Percentiles rank a stretch among this genome's conserved stretches.
Conservation (phyloP, 257 asterid species). For the Nicotiana benthamiana region DNA sequence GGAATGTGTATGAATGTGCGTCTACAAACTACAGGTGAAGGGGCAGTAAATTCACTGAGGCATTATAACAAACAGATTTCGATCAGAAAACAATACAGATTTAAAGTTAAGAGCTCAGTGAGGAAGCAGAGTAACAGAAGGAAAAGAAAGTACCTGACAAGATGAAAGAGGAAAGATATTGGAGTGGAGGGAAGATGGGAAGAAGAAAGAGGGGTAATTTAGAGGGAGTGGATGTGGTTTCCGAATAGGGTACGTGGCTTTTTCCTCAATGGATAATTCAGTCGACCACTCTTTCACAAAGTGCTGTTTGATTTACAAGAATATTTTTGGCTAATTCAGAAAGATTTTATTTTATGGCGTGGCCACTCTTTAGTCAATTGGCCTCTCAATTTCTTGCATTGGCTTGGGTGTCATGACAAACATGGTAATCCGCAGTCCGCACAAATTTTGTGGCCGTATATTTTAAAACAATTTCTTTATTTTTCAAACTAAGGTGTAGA, state of each 20-base stretch:
- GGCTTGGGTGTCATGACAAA: not conserved
- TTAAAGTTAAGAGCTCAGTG: not conserved
- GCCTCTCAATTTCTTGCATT: not conserved
- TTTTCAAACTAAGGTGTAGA: too few species aligned
- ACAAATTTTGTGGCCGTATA: too few species aligned
- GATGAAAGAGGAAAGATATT: not conserved
- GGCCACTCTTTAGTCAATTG: not conserved
- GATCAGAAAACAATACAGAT: not conserved
- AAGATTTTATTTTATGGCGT: not conserved
- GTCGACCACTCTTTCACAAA: slow-evolving; percentile 1
- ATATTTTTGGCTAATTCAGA: slow-evolving; percentile 11
- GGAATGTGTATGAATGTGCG: too few species aligned
- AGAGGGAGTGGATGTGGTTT: slow-evolving; percentile 61
- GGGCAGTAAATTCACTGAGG: not conserved
- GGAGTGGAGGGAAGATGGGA: not conserved
- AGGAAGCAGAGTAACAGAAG: not conserved
- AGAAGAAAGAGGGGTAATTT: slow-evolving; percentile 24
- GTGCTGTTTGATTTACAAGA: slow-evolving; percentile 12
- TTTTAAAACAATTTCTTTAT: too few species aligned
- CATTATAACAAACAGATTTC: not conserved
- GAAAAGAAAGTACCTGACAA: not conserved
- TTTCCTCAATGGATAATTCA: slow-evolving; percentile 11
- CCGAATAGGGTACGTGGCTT: slow-evolving; percentile 48
- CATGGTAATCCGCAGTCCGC: too few species aligned
- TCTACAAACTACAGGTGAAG: not conserved